A percentile compares a stretch with the other conserved stretches of the same genome.
Evolutionary conservation across 1,284 basidiomycete species (phyloP).

Genomic region (Caloboletus firmus): DNA sequence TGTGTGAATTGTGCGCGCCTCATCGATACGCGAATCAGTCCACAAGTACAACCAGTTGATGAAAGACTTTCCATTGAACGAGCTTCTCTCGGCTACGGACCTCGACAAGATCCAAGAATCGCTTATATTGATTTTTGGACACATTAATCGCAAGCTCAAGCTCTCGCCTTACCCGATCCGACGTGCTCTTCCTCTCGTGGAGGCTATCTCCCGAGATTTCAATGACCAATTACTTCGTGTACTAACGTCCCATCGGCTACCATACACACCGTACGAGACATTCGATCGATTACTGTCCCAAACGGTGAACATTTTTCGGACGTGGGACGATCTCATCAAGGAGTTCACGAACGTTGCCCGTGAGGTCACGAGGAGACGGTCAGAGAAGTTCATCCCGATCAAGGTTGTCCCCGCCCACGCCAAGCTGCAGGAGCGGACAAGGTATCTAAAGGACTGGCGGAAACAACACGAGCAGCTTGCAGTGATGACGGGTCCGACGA

Average conservation of each 20-base stretch:
- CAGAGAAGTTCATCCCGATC: constrained; percentile 96
- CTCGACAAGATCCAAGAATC: constrained; percentile 93
- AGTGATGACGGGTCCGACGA: constrained; percentile 95
- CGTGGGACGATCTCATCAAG: constrained; percentile 97
- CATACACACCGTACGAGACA: constrained; percentile 92
- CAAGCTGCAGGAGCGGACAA: constrained; percentile 85
- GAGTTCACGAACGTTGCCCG: constrained; percentile 98
- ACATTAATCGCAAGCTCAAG: constrained; percentile 94
- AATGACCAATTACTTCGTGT: constrained; percentile 93
- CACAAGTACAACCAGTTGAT: constrained; percentile 98
- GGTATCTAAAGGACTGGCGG: constrained; percentile 89
- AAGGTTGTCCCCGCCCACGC: constrained; percentile 91
- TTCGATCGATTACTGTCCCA: constrained; percentile 85
- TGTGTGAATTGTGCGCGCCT: constrained; percentile 5
- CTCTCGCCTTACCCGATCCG: constrained; percentile 96
- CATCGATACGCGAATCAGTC: constrained; percentile 57
- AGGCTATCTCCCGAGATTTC: constrained; percentile 97
- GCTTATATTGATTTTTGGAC: constrained; percentile 84
- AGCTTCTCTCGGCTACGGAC: constrained; percentile 93
- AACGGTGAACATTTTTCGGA: constrained; percentile 82
- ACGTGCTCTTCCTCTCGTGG: constrained; percentile 92
- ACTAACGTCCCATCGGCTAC: constrained; percentile 84
- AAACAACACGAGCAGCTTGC: constrained; percentile 98
- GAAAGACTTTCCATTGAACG: constrained; percentile 98
- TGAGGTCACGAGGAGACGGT: constrained; percentile 89